phyloP scores from a whole-genome alignment of 345 rosid species.

The Clausena lansium region DNA sequence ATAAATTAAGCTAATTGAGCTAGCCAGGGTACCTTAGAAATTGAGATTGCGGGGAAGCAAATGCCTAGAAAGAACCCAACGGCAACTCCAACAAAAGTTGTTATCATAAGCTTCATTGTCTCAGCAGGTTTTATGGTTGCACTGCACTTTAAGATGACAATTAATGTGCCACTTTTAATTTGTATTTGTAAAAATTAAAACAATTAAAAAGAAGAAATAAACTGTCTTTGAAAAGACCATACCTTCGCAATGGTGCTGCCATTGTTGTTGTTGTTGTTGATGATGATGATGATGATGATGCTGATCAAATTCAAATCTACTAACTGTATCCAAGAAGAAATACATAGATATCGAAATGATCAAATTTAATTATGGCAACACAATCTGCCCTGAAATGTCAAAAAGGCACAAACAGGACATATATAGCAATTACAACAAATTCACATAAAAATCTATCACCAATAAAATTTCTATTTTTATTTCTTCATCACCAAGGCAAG shows the following conservation, averaged over 20 bases:
- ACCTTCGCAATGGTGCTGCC: slow-evolving; percentile 43
- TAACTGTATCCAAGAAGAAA: slow-evolving; percentile 19
- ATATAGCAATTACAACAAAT: too few species aligned
- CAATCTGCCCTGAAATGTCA: neutral
- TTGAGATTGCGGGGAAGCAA: slow-evolving; percentile 69
- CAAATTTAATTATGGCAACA: neutral
- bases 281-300: neutral
- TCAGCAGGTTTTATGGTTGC: slow-evolving; percentile 55
- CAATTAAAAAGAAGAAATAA: neutral
- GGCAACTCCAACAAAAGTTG: slow-evolving; percentile 60
- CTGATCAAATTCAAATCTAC: slow-evolving; percentile 4
- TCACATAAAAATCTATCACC: too few species aligned
- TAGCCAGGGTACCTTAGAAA: slow-evolving; percentile 53
- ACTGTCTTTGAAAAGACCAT: slow-evolving; percentile 3
- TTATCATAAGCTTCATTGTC: slow-evolving; percentile 69
- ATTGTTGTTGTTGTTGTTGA: slow-evolving; percentile 30
- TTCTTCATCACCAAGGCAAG: too few species aligned
- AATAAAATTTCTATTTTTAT: too few species aligned
- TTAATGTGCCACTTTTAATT: neutral
- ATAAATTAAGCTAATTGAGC: neutral
- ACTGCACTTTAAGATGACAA: slow-evolving; percentile 30
- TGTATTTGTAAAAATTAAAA: neutral
- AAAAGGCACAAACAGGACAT: too few species aligned
- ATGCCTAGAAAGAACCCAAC: slow-evolving; percentile 86
- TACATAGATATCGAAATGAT: neutral